Conservation (phyloP, 805 yeast genomes). For the Schwanniomyces pseudopolymorphus region DNA sequence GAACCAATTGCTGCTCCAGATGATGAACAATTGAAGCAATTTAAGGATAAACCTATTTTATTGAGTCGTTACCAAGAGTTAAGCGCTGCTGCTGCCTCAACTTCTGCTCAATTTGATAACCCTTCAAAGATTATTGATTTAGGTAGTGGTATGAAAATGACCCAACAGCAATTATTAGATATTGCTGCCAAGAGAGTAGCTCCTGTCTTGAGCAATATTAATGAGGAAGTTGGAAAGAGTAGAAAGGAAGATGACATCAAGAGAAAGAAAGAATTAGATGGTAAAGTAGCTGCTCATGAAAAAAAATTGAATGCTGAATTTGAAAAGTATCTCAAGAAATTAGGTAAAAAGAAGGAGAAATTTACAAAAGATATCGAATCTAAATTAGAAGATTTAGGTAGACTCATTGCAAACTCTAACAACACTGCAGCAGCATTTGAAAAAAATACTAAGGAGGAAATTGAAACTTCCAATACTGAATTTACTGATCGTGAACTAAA, state of each 20-base stretch:
- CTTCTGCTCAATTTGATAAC: constrained; percentile 45
- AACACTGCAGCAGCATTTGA: constrained; percentile 38
- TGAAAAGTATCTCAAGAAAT: constrained; percentile 35
- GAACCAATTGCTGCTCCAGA: constrained; percentile 37
- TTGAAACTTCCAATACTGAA: constrained; percentile 45
- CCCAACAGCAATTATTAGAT: constrained; percentile 55
- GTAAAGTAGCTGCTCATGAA: constrained; percentile 35
- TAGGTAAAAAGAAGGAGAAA: constrained; percentile 36
- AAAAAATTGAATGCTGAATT: constrained; percentile 34
- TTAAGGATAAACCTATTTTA: constrained; percentile 49
- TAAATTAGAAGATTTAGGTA: constrained; percentile 24
- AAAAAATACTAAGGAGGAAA: constrained; percentile 39
- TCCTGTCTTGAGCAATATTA: constrained; percentile 52
- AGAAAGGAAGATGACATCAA: constrained; percentile 44
- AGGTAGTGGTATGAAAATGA: constrained; percentile 54
- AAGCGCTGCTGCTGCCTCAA: constrained; percentile 48
- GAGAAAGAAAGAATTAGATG: constrained; percentile 36
- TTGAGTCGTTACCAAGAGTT: constrained; percentile 49
- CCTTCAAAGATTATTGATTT: constrained; percentile 50
- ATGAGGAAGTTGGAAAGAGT: constrained; percentile 47
- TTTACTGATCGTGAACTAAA: constrained; percentile 46
- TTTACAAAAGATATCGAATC: constrained; percentile 43
- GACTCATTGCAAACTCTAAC: constrained; percentile 25
- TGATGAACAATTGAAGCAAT: constrained; percentile 33
- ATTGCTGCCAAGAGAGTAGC: constrained; percentile 56